A percentile compares a stretch with the other conserved stretches of the same genome.
Evolutionary conservation across 2,329 filamentous ascomycete genomes (phyloP).

Genomic region (Lachnellula willkommii): DNA sequence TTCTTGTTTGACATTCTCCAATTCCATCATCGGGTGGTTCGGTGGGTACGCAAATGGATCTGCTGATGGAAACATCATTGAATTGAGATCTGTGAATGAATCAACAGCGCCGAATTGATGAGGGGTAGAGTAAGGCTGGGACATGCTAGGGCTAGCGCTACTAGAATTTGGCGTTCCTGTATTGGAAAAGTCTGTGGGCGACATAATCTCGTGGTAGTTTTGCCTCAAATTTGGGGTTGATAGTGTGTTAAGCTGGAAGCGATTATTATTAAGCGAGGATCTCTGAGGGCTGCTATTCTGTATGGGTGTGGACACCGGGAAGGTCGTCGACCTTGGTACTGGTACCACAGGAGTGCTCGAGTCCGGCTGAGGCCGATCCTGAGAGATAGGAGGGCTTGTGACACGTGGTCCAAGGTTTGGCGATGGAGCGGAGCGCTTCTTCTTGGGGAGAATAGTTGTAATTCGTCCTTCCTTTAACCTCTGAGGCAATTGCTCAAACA

Average conservation of each 20-base stretch:
- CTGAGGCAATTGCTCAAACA: constrained; percentile 81
- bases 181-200: constrained; percentile 23
- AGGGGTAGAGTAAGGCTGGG: constrained; percentile 15
- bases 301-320: constrained; percentile 27
- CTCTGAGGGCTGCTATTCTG: constrained; percentile 20
- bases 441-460: constrained; percentile 38
- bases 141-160: constrained; percentile 15
- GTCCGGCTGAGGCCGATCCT: constrained; percentile 12
- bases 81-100: constrained; percentile 60
- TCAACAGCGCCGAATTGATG: constrained; percentile 33
- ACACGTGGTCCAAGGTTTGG: constrained; percentile 32
- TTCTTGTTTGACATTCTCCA: constrained; percentile 37
- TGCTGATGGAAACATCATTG: constrained; percentile 74
- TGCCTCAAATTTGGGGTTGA: constrained; percentile 27
- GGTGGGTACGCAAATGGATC: constrained; percentile 75
- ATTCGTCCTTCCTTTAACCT: constrained; percentile 52
- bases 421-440: constrained; percentile 52
- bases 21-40: constrained; percentile 65
- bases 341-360: constrained; percentile 3
- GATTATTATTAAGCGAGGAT: constrained; percentile 27
- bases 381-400: constrained; percentile 26
- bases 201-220: constrained; percentile 25
- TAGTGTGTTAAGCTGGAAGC: constrained; percentile 19
- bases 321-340: constrained; percentile 24
- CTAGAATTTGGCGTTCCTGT: constrained; percentile 25